A percentile compares a stretch with the other conserved stretches of the same genome.
Conservation (phyloP, 192 early-diverging fungal genomes). For the Podila epigama region DNA sequence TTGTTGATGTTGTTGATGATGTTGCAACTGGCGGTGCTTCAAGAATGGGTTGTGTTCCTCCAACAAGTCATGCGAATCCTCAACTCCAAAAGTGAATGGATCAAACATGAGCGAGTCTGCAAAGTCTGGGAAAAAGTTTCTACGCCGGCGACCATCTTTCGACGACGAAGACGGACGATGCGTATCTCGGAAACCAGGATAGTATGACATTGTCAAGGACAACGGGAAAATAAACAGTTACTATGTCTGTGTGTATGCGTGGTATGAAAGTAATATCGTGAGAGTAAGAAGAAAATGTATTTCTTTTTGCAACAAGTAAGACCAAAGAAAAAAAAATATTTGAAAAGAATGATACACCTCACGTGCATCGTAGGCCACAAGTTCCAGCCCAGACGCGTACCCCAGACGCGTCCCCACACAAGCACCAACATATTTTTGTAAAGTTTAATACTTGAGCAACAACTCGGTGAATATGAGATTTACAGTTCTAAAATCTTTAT, state of each 20-base stretch:
- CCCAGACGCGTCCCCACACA: too few relatives aligned
- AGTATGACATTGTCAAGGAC: background rate
- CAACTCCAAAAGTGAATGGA: conserved; percentile 1
- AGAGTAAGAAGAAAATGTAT: background rate
- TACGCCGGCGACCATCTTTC: conserved; percentile 5
- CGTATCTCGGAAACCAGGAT: background rate
- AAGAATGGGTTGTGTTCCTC: background rate
- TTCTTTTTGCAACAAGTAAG: too few relatives aligned
- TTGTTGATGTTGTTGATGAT: conserved; percentile 3
- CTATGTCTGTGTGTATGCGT: too few relatives aligned
- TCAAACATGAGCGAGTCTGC: conserved; percentile 17
- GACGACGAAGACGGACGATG: background rate
- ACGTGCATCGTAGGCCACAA: too few relatives aligned
- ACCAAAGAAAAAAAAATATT: too few relatives aligned
- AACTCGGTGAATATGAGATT: too few relatives aligned
- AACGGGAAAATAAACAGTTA: too few relatives aligned
- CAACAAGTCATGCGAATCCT: background rate
- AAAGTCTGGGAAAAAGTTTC: conserved; percentile 35
- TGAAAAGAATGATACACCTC: too few relatives aligned
- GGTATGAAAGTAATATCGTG: background rate
- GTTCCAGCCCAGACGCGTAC: too few relatives aligned
- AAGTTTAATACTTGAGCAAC: too few relatives aligned
- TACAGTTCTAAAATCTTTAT: too few relatives aligned
- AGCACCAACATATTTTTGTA: too few relatives aligned
- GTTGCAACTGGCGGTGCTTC: background rate